A percentile compares a stretch with the other conserved stretches of the same genome.
These are phyloP conservation scores for Vitis hybrid DNA, from an alignment of 177 flowering plant species.

Conservation along the genomic window DNA sequence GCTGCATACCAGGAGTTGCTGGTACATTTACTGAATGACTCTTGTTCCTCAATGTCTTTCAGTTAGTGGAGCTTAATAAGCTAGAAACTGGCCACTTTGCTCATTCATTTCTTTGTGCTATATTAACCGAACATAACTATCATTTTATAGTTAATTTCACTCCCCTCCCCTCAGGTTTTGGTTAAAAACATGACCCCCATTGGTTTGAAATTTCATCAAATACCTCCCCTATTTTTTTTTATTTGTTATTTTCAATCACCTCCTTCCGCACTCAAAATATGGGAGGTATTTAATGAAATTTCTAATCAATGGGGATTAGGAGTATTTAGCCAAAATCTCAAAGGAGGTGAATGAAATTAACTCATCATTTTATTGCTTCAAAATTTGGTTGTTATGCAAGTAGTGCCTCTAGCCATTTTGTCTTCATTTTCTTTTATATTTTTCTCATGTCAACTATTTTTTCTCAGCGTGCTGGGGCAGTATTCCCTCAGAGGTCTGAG, in stretches of 20 bases:
- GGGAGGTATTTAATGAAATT: too few relatives aligned
- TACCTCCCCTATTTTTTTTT: too few relatives aligned
- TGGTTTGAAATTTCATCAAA: background rate
- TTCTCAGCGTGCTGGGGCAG: slow-evolving; percentile 93
- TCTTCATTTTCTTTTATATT: background rate
- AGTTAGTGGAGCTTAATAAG: slow-evolving; percentile 6
- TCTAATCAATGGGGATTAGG: too few relatives aligned
- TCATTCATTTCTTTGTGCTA: background rate
- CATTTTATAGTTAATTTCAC: too few relatives aligned
- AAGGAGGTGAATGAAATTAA: too few relatives aligned
- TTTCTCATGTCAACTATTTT: background rate
- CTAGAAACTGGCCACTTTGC: background rate
- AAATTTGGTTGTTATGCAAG: background rate
- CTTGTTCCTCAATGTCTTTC: background rate
- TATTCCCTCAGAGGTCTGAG: slow-evolving; percentile 86
- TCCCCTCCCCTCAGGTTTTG: background rate
- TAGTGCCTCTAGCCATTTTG: background rate
- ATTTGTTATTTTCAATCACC: too few relatives aligned
- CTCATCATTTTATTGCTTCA: background rate
- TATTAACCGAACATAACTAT: background rate
- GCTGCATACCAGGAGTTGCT: slow-evolving; percentile 90
- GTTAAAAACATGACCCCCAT: background rate
- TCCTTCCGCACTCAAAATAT: too few relatives aligned
- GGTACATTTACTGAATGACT: slow-evolving; percentile 40
- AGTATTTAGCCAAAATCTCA: too few relatives aligned